Percentiles rank a stretch among this genome's conserved stretches.
These are phyloP conservation scores for Pseudogymnoascus sp. DNA, from an alignment of 2,329 filamentous ascomycete genomes.

Conservation along the genomic window DNA sequence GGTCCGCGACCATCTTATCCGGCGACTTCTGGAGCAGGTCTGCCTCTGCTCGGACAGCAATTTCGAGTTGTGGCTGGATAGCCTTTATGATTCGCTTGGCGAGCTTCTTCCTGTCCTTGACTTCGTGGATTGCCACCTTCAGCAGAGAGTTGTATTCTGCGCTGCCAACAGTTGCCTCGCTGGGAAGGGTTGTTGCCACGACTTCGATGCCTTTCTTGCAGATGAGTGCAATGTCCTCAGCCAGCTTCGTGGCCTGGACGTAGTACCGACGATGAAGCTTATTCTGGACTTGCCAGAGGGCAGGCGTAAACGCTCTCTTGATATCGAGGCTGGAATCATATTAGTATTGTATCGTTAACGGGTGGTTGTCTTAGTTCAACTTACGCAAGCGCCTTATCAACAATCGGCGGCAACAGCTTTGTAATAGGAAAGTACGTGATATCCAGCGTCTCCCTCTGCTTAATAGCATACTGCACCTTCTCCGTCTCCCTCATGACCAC, in stretches of 20 bases:
- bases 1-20: constrained; percentile 61
- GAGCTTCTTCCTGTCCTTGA: constrained; percentile 74
- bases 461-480: constrained; percentile 68
- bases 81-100: constrained; percentile 83
- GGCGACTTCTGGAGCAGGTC: constrained; percentile 64
- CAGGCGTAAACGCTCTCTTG: constrained; percentile 49
- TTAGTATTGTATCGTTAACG: constrained; percentile 30
- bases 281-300: constrained; percentile 40
- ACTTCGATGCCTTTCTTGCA: constrained; percentile 41
- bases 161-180: constrained; percentile 24
- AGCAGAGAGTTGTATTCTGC: constrained; percentile 24
- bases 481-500: constrained; percentile 67
- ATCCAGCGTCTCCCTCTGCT: constrained; percentile 74
- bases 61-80: constrained; percentile 68
- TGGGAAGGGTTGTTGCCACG: constrained; percentile 14
- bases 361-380: constrained; percentile 30
- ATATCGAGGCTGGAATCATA: constrained; percentile 47
- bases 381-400: constrained; percentile 75
- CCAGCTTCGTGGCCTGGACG: constrained; percentile 48
- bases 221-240: constrained; percentile 45
- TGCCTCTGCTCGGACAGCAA: constrained; percentile 70
- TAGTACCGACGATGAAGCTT: constrained; percentile 48
- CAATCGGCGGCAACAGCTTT: constrained; percentile 64
- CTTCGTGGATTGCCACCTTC: constrained; percentile 45
- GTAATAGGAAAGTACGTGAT: constrained; percentile 86